A percentile compares a stretch with the other conserved stretches of the same genome.
These are phyloP conservation scores for Corynespora cassiicola DNA, from an alignment of 2,329 filamentous ascomycete genomes.

Conservation along the genomic window DNA sequence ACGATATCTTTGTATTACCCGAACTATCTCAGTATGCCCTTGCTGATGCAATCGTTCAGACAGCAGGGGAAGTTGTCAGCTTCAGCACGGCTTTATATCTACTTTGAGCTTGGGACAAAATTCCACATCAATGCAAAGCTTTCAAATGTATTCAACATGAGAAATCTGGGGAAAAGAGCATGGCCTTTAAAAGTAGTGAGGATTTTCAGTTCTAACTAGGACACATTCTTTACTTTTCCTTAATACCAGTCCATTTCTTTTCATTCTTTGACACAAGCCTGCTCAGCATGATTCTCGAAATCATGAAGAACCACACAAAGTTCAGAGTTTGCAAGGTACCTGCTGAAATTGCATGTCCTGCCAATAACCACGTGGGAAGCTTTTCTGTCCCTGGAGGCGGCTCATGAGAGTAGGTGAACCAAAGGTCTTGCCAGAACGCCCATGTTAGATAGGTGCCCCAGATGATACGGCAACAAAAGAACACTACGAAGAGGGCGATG, in stretches of 20 bases:
- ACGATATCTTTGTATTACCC: too few relatives aligned
- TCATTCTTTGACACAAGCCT: slow-evolving; percentile 1
- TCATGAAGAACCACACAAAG: slow-evolving; percentile 3
- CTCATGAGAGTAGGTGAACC: not conserved
- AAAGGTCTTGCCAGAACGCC: slow-evolving; percentile 2
- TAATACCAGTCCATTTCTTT: slow-evolving; percentile 1
- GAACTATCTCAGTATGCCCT: too few relatives aligned
- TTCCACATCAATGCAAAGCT: too few relatives aligned
- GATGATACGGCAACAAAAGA: slow-evolving; percentile 1
- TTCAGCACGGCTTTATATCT: too few relatives aligned
- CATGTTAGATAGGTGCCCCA: slow-evolving; percentile 4
- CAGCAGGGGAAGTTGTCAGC: too few relatives aligned
- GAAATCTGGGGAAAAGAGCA: too few relatives aligned
- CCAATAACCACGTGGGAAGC: slow-evolving; percentile 1
- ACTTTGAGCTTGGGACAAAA: too few relatives aligned
- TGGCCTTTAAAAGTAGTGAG: too few relatives aligned
- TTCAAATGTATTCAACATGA: too few relatives aligned
- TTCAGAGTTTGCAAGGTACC: not conserved
- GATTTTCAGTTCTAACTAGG: too few relatives aligned
- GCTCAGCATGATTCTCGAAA: not conserved
- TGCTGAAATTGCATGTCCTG: slow-evolving; percentile 1
- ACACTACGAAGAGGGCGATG: not conserved
- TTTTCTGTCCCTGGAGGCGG: slow-evolving; percentile 1
- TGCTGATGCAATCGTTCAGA: too few relatives aligned
- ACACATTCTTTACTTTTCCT: slow-evolving; percentile 1